These are phyloP conservation scores for Neurospora tetrasperma DNA, from an alignment of 495 filamentous ascomycete genomes.

Conservation along the genomic window DNA sequence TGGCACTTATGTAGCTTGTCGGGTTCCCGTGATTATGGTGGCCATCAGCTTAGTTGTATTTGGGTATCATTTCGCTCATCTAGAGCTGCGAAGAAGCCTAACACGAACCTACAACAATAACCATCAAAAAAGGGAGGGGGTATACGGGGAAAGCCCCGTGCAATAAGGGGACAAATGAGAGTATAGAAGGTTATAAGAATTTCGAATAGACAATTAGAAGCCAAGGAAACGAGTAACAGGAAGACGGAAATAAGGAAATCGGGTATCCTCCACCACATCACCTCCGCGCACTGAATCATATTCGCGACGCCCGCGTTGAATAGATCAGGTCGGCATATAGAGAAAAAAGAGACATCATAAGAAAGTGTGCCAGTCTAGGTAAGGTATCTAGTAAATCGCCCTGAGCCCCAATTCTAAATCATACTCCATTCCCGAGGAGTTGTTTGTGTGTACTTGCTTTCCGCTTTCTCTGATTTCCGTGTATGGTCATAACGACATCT, in stretches of 20 bases:
- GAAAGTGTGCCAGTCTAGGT: background rate
- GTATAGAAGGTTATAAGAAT: background rate
- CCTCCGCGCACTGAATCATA: background rate
- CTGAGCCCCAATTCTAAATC: background rate
- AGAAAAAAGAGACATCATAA: background rate
- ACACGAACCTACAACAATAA: background rate
- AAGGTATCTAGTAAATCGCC: background rate
- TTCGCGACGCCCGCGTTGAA: background rate
- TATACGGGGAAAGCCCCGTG: background rate
- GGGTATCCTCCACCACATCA: background rate
- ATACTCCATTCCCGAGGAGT: background rate
- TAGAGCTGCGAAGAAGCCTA: background rate
- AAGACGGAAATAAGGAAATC: background rate
- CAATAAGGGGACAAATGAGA: background rate
- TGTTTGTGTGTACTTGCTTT: background rate
- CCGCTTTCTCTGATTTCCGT: background rate
- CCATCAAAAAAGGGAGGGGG: background rate
- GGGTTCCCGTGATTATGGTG: background rate
- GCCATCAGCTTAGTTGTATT: background rate
- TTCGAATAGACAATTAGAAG: background rate
- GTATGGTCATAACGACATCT: background rate
- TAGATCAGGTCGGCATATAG: background rate
- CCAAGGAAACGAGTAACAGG: background rate
- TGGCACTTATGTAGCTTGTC: background rate
- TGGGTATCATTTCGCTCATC: background rate